Base-by-base conservation (phyloP, 495 filamentous ascomycete genomes). In the Penicillium crystallinum region DNA sequence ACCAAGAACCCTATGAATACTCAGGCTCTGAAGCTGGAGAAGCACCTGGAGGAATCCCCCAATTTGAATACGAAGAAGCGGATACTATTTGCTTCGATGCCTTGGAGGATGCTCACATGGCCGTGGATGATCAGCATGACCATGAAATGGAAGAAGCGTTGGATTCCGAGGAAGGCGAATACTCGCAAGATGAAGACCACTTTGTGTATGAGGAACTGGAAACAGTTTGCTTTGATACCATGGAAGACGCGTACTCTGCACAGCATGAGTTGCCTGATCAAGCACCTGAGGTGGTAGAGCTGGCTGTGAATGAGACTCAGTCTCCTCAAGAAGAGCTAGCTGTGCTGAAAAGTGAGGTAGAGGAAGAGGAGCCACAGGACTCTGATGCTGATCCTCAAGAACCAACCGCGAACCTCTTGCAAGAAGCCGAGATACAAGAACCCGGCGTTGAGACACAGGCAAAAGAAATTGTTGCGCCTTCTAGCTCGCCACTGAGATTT, bases 221-320 rank as follows among this genome's bases (percentile, higher is more conserved):
- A 12, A 62, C 62, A 4, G 22, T 64, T 29, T 64, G 62, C 40
- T 62, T 64, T 38, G 61, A 57, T 31, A 52, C 53, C 0, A 64
- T 64, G 53, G 62, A 63, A 40, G 53, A 52, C 9, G 54, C 61
- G 5, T 46, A 64, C n/a, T 21, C 49, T 10, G 35, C 47, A 4
- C 43, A 45, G n/a, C 19, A 57, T 18, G 40, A 55, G 10, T 30
- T 57, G 6, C 35, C 37, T 15, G 10, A 36, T 2, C 14, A 41
- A 31, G 14, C 15, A 4, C 14, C 31, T 1, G 22, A 31, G 18
- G 46, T 42, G 6, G 6, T 25, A 19, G 34, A 55, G 11, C 15
- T 42, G 9, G n/a, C 18, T 10, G 45, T 41, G 4, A 43, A 57
- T n/a, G 17, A 48, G 55, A 29, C 23, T 3, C 14, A 45, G 35